Percentiles rank a stretch among this genome's conserved stretches.
Conservation (phyloP, 2,329 filamentous ascomycete species). For the Capronia epimyces region DNA sequence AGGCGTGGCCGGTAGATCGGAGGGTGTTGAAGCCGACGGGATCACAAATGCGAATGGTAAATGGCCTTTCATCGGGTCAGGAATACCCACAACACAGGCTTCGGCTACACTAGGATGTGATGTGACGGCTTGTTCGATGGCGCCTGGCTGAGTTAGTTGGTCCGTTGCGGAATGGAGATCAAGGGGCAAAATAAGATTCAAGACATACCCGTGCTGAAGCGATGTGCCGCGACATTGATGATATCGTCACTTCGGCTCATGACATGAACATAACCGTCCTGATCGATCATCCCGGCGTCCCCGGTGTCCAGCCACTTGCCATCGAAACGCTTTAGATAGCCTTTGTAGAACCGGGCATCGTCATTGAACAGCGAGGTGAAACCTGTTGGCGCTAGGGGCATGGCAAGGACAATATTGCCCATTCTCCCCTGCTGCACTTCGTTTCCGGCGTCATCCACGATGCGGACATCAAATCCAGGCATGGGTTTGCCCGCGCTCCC, state of each 20-base stretch:
- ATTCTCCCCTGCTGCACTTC: slow-evolving; percentile 67
- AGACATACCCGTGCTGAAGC: slow-evolving; percentile 73
- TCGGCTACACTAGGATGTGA: slow-evolving; percentile 74
- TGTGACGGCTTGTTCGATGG: slow-evolving; percentile 86
- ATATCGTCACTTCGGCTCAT: slow-evolving; percentile 72
- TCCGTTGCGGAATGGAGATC: not conserved
- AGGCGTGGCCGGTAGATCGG: slow-evolving; percentile 35
- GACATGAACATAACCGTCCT: slow-evolving; percentile 60
- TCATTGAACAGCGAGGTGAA: slow-evolving; percentile 84
- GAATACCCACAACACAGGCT: slow-evolving; percentile 79
- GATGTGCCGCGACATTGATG: slow-evolving; percentile 91
- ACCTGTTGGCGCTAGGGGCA: slow-evolving; percentile 77
- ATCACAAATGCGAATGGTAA: slow-evolving; percentile 86
- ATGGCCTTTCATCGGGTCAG: slow-evolving; percentile 81
- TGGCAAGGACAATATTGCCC: slow-evolving; percentile 84
- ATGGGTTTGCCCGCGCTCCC: slow-evolving; percentile 86
- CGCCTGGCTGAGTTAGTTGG: slow-evolving; percentile 47
- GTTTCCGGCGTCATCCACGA: slow-evolving; percentile 73
- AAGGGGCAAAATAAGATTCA: not conserved
- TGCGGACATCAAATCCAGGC: slow-evolving; percentile 81
- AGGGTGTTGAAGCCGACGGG: slow-evolving; percentile 43
- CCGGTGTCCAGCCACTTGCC: slow-evolving; percentile 87
- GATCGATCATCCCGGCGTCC: slow-evolving; percentile 80
- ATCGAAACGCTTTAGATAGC: slow-evolving; percentile 75
- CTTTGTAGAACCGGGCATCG: slow-evolving; percentile 75